Conservation (phyloP, 2,329 filamentous ascomycete genomes). For the Phyllosticta paracitricarpa region DNA sequence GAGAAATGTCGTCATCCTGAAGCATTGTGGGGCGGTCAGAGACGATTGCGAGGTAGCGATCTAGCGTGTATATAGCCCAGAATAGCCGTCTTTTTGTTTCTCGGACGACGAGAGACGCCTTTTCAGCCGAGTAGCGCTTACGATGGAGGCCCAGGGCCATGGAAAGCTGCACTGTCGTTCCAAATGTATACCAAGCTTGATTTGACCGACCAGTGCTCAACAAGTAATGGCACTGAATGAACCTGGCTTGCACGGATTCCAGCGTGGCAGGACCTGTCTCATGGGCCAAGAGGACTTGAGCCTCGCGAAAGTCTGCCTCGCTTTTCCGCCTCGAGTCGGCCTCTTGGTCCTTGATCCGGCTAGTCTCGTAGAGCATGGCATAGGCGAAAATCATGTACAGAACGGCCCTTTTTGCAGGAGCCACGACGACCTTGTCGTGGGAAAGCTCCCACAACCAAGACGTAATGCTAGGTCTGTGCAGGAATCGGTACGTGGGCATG, state of each 20-base stretch:
- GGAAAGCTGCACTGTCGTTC: conserved; percentile 45
- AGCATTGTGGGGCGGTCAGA: conserved; percentile 51
- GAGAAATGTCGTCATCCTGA: conserved; percentile 55
- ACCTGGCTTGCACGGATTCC: conserved; percentile 47
- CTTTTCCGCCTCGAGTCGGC: conserved; percentile 22
- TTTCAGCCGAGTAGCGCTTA: background rate
- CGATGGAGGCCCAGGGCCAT: conserved; percentile 29
- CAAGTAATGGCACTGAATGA: conserved; percentile 50
- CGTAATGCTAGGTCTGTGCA: conserved; percentile 46
- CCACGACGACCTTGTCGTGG: conserved; percentile 7
- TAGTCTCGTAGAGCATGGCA: conserved; percentile 27
- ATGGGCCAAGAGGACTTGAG: conserved; percentile 34
- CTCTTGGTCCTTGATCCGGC: background rate
- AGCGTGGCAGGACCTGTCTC: conserved; percentile 46
- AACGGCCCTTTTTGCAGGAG: conserved; percentile 28
- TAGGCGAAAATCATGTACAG: conserved; percentile 33
- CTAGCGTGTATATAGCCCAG: conserved; percentile 53
- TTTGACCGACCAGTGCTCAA: conserved; percentile 50
- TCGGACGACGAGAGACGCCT: conserved; percentile 22
- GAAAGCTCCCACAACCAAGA: conserved; percentile 26
- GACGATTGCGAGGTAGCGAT: conserved; percentile 55
- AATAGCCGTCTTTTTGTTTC: conserved; percentile 51
- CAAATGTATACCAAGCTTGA: conserved; percentile 52
- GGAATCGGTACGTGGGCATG: conserved; percentile 49
- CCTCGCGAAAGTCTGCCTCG: conserved; percentile 35